Percentiles rank a stretch among this genome's conserved stretches.
These are phyloP conservation scores for Nakazawaea ernobii DNA, from an alignment of 805 yeast genomes.

Conservation along the genomic window DNA sequence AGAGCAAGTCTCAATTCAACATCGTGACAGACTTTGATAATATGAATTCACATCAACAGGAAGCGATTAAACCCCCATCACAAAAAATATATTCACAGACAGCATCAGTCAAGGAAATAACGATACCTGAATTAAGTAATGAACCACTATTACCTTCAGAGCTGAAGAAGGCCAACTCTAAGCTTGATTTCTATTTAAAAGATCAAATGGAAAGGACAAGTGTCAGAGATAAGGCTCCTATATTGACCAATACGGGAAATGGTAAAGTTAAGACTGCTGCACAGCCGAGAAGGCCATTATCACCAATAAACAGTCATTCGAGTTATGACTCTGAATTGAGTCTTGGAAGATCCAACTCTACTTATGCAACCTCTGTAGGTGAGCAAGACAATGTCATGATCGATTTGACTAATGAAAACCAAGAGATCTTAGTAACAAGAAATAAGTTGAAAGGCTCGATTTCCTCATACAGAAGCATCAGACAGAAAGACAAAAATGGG, in stretches of 20 bases:
- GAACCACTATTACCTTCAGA: neutral
- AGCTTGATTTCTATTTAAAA: conserved; percentile 5
- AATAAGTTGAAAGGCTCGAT: conserved; percentile 7
- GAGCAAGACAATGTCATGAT: conserved; percentile 4
- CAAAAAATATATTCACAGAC: conserved; percentile 6
- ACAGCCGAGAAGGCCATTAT: neutral
- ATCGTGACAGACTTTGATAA: neutral
- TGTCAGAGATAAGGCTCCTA: neutral
- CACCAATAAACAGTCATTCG: conserved; percentile 7
- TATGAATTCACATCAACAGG: neutral
- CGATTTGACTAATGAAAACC: conserved; percentile 6
- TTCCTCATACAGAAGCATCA: conserved; percentile 7
- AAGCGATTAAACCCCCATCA: neutral
- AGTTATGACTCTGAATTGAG: conserved; percentile 9
- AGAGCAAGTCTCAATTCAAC: conserved; percentile 1
- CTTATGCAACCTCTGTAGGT: neutral
- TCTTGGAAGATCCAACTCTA: conserved; percentile 3
- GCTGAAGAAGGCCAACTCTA: conserved; percentile 2
- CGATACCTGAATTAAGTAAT: conserved; percentile 4
- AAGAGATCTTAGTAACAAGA: conserved; percentile 4
- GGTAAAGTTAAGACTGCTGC: too few species aligned
- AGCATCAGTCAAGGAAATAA: conserved; percentile 4
- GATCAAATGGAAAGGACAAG: conserved; percentile 6
- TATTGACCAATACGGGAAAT: neutral
- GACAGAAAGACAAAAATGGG: conserved; percentile 1